Base-by-base conservation (phyloP, 116 monocot species). In the Cymodocea nodosa region DNA sequence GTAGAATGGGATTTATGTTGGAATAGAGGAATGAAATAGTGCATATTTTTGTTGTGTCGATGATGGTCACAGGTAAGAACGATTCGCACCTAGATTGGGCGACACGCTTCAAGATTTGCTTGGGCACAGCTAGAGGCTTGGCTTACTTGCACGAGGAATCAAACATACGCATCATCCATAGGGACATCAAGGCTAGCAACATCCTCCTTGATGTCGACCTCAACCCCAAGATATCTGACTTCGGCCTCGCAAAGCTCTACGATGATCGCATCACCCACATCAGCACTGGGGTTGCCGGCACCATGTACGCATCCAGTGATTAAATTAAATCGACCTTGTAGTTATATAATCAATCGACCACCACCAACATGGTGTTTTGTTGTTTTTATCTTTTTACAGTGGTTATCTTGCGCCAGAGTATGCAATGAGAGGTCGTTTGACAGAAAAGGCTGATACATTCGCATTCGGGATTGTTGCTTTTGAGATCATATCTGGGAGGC, bases 201-300 rank as follows among this genome's bases (percentile, higher is more conserved):
- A 83, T 87, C 63, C 78, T 87, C 7, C 75, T 87, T 37, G 87
- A 81, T 68, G 63, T 36, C 4, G 71, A 83, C 70, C 67, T 87
- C 24, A 78, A 70, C 68, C 87, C 87, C n/a, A 87, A 83, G 68
- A 83, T 87, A 68, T 83, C 87, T 40, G 87, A 87, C 66, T 87
- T 87, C 68, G 87, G 87, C 57, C 76, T 87, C 4, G 83, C 87
- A 17, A 87, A 78, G 70, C 80, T 87, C 50, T 87, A 83, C 75
- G 81, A 80, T 62, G 78, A 87, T n/a, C 68, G 78, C 18, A 77
- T 78, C 61, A 87, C 83, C 44, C 87, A 87, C 51, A 78, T 83
- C 17, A 87, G 74, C 73, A 87, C 87, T n/a, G 78, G 78, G 64
- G 78, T 87, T 75, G 83, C 87, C 18, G 87, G 87, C 13, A 87